Evolutionary conservation across 2,329 filamentous ascomycete genomes (phyloP), one percentile per base, ranked within the genome.

Genomic region (Coniochaeta prunicola): DNA sequence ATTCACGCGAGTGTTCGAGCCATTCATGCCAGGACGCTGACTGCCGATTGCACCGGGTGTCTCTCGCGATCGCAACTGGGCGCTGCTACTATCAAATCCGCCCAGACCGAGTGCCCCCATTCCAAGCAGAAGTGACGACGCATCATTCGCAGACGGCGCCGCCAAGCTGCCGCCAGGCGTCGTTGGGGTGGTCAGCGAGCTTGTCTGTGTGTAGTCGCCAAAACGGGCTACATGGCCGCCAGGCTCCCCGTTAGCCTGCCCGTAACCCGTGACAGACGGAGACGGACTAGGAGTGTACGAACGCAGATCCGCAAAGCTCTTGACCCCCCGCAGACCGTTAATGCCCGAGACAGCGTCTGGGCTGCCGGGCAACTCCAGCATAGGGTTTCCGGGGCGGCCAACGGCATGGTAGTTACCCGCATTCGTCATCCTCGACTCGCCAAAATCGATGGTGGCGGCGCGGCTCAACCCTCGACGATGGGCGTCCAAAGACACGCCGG

Each of bases 391-490:
- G 65, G 93, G 91, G 63, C 93, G 86, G 24, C 90, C 87, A 60
- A 96, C 82, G 2, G 89, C 84, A 67, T 87, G 86, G 65, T 92
- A 93, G 64, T 88, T 88, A 64, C 83, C 86, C 55, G 80, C 63
- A 33, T 63, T 80, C 21, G 86, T 87, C 33, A 77, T 77, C 21
- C 81, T 76, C 24, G 89, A 87, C 62, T 88, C 89, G 64, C 90
- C 92, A 73, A 97, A 97, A 73, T 97, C 94, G 64, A 96, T 96
- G 2, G 94, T 97, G n/a, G 94, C 94, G 17, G 94, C 92, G 62
- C 94, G 88, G 76, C 92, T 96, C 36, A 99, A 79, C 4, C 88
- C 89, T 61, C 93, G 89, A 65, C 93, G 88, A 66, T 91, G 87
- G 59, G 89, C 85, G 63, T 96, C 91, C 56, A 86, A 78, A 24